Evolutionary conservation across 768 basidiomycete genomes (phyloP).

Genomic region (Suillus bovinus): DNA sequence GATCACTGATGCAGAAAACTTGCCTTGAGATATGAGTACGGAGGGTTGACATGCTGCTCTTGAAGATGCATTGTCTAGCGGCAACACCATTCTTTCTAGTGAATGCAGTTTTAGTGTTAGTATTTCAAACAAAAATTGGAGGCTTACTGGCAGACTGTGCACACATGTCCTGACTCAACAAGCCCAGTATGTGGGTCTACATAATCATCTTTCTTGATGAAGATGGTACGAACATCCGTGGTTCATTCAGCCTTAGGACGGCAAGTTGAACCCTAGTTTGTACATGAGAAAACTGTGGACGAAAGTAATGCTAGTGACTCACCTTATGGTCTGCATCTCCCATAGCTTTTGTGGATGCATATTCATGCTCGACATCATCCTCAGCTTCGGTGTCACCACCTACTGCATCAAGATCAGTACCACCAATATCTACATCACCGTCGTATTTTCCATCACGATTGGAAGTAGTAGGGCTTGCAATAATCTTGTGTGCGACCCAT

Average conservation of each 20-base stretch:
- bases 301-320: background rate
- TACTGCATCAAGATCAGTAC: background rate
- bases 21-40: too few species aligned
- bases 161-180: background rate
- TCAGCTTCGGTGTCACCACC: conserved; percentile 3
- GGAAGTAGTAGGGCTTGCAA: background rate
- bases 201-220: background rate
- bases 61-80: too few species aligned
- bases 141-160: background rate
- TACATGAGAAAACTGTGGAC: background rate
- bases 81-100: too few species aligned
- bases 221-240: too few species aligned
- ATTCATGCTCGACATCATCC: background rate
- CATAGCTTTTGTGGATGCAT: background rate
- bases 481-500: background rate
- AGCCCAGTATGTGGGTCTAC: background rate
- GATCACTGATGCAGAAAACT: too few species aligned
- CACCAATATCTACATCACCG: background rate
- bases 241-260: too few species aligned
- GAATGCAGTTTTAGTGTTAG: too few species aligned
- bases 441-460: background rate
- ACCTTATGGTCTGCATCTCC: background rate
- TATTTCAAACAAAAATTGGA: too few species aligned
- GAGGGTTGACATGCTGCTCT: too few species aligned
- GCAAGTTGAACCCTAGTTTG: background rate